Evolutionary conservation across 768 basidiomycete genomes (phyloP).

Genomic region (Candolleomyces eurysporus): DNA sequence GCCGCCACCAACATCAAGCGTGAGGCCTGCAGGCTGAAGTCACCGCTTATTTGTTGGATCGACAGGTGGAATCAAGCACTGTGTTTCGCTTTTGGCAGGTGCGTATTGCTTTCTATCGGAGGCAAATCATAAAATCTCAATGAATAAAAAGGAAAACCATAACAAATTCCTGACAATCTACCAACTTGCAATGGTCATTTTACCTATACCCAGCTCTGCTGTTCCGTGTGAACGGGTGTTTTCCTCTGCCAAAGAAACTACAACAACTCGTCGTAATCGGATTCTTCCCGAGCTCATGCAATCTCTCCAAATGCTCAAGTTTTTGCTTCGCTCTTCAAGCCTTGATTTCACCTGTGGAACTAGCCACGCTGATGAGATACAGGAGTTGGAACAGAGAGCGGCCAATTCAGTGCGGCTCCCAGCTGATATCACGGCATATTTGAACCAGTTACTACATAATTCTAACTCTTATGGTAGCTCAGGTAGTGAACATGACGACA

Average conservation of each 20-base stretch:
- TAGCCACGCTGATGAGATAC: neutral
- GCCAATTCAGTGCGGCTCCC: neutral
- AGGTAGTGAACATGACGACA: neutral
- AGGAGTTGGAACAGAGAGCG: neutral
- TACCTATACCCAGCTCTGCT: slow-evolving; percentile 3
- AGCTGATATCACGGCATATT: neutral
- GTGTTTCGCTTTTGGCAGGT: neutral
- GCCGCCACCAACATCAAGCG: too few species aligned
- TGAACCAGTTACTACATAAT: neutral
- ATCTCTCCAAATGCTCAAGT: slow-evolving; percentile 5
- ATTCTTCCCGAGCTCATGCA: slow-evolving; percentile 4
- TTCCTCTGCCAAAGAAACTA: slow-evolving; percentile 6
- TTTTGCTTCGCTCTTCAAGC: neutral
- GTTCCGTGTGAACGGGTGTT: slow-evolving; percentile 8
- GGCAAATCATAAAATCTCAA: neutral
- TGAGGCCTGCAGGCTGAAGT: too few species aligned
- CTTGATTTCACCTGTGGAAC: neutral
- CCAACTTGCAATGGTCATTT: neutral
- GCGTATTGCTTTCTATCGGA: neutral
- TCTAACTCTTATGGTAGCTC: neutral
- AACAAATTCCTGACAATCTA: neutral
- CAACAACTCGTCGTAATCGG: neutral
- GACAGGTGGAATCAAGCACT: too few species aligned
- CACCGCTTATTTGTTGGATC: too few species aligned
- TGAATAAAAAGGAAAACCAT: neutral